Conservation (phyloP, 306 rosid genomes). For the Cucurbita pepo region DNA sequence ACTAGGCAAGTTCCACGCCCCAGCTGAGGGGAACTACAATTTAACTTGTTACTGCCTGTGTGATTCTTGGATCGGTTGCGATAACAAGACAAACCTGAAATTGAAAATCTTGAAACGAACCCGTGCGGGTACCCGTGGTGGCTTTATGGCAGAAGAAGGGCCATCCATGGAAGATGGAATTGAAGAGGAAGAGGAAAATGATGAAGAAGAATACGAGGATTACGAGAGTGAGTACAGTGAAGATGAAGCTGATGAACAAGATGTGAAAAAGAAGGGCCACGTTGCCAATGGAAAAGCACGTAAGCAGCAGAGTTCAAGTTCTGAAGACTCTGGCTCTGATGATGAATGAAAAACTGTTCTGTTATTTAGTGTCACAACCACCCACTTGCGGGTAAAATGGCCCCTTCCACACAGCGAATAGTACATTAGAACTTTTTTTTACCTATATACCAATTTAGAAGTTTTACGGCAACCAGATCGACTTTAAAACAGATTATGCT, state of each 20-base stretch:
- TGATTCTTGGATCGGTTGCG: constrained; percentile 94
- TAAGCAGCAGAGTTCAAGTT: constrained; percentile 7
- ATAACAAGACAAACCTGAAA: constrained; percentile 54
- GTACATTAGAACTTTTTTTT: neutral
- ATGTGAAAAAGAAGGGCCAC: constrained; percentile 21
- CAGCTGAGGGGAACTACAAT: constrained; percentile 71
- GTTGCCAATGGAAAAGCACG: constrained; percentile 25
- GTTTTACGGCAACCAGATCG: neutral
- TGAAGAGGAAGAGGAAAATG: constrained; percentile 50
- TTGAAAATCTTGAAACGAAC: constrained; percentile 81
- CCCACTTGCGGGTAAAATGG: neutral
- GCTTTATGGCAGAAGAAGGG: constrained; percentile 38
- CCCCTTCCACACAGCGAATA: constrained; percentile 1
- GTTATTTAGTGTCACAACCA: constrained; percentile 1
- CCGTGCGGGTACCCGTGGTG: constrained; percentile 69
- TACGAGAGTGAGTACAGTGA: constrained; percentile 53
- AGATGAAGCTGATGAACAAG: constrained; percentile 35
- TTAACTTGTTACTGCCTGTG: constrained; percentile 79
- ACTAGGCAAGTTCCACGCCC: constrained; percentile 84
- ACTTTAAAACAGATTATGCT: neutral
- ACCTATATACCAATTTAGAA: neutral
- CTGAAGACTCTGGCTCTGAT: constrained; percentile 30
- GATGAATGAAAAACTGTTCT: constrained; percentile 12
- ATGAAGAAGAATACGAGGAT: constrained; percentile 49
- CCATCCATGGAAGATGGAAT: constrained; percentile 28